A percentile compares a stretch with the other conserved stretches of the same genome.
phyloP scores from a whole-genome alignment of 495 filamentous ascomycete species.

The Aspergillus asperescens region DNA sequence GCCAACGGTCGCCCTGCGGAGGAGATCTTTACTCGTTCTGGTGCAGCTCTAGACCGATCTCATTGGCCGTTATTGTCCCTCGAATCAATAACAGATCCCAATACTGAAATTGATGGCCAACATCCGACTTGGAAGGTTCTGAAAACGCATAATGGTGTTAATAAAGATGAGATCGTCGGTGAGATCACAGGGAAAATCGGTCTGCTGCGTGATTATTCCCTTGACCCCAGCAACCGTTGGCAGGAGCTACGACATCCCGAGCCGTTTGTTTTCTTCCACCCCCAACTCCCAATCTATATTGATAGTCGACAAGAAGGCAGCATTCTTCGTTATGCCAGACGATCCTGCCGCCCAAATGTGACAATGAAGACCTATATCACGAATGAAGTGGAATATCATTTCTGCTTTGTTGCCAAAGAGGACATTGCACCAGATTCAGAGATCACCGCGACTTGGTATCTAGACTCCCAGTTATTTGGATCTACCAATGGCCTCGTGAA shows the following conservation, averaged over 20 bases:
- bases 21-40: conserved; percentile 49
- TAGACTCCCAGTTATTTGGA: conserved; percentile 45
- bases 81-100: conserved; percentile 41
- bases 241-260: conserved; percentile 69
- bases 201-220: conserved; percentile 68
- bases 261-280: conserved; percentile 81
- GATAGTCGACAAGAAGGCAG: conserved; percentile 84
- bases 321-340: conserved; percentile 72
- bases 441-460: conserved; percentile 64
- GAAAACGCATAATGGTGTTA: conserved; percentile 56
- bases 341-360: conserved; percentile 85
- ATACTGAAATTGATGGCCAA: conserved; percentile 38
- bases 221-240: conserved; percentile 70
- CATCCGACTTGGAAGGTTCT: conserved; percentile 66
- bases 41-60: conserved; percentile 51
- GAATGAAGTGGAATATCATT: conserved; percentile 69
- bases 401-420: conserved; percentile 79
- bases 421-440: conserved; percentile 59
- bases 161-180: conserved; percentile 65
- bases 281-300: conserved; percentile 78
- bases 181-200: conserved; percentile 86
- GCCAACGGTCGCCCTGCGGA: conserved; percentile 38
- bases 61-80: conserved; percentile 44
- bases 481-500: conserved; percentile 45
- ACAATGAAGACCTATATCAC: conserved; percentile 75